Conservation (phyloP, 345 rosid genomes). For the Nasturtium officinale region DNA sequence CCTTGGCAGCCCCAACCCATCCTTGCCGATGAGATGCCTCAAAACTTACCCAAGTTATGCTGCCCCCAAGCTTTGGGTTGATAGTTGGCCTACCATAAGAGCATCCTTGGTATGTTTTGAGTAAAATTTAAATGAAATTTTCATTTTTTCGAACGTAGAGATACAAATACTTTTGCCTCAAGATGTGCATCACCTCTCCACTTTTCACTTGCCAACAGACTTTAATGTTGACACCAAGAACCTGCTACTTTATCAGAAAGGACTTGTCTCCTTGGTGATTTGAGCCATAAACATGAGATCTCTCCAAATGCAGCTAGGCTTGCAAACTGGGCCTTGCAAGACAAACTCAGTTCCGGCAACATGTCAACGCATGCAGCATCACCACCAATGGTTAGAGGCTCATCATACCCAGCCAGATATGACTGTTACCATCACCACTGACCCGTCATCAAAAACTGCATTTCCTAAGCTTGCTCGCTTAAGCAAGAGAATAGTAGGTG, state of each 20-base stretch:
- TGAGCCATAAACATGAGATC: constrained; percentile 45
- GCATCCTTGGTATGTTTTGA: background rate
- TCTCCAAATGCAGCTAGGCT: constrained; percentile 47
- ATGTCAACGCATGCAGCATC: constrained; percentile 33
- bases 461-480: constrained; percentile 1
- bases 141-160: background rate
- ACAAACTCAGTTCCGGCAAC: constrained; percentile 46
- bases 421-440: constrained; percentile 51
- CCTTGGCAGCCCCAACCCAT: too few species aligned
- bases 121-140: background rate
- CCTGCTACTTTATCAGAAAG: constrained; percentile 30
- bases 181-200: background rate
- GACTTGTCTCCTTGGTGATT: constrained; percentile 38
- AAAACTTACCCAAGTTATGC: too few species aligned
- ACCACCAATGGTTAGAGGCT: constrained; percentile 36
- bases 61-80: constrained; percentile 9
- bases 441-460: constrained; percentile 44
- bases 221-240: constrained; percentile 39
- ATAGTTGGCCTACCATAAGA: background rate
- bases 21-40: background rate
- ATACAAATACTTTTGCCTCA: background rate
- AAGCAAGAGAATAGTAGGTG: too few species aligned
- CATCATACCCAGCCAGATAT: constrained; percentile 61
- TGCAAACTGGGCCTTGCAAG: constrained; percentile 53
- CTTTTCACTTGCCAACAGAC: constrained; percentile 16